phyloP scores from a whole-genome alignment of 345 rosid species.

The Murraya koenigii region DNA sequence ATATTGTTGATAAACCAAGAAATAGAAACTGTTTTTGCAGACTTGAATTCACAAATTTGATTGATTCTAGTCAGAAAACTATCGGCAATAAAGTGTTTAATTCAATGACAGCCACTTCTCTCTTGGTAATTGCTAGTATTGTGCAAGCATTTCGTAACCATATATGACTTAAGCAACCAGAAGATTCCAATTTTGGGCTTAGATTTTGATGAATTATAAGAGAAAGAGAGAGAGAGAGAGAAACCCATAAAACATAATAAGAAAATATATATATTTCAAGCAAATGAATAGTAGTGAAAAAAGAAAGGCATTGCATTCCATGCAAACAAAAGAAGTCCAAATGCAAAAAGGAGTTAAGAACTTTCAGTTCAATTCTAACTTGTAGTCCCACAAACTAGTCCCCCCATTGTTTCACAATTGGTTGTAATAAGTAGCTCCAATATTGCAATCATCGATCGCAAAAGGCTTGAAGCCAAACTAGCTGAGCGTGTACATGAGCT shows the following conservation, averaged over 20 bases:
- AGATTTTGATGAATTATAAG: neutral
- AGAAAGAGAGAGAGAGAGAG: neutral
- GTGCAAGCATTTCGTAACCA: conserved; percentile 31
- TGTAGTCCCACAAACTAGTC: conserved; percentile 30
- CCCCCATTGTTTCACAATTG: conserved; percentile 6
- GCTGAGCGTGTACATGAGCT: conserved; percentile 70
- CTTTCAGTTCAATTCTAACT: conserved; percentile 75
- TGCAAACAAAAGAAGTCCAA: conserved; percentile 38
- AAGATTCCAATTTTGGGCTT: conserved; percentile 24
- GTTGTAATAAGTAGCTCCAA: conserved; percentile 16
- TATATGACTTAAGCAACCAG: conserved; percentile 16
- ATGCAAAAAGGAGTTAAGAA: conserved; percentile 46
- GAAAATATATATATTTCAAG: neutral
- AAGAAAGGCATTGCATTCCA: conserved; percentile 10
- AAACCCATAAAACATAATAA: neutral
- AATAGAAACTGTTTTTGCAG: neutral
- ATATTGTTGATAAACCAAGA: neutral
- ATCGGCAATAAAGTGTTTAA: conserved; percentile 13
- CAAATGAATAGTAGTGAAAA: neutral
- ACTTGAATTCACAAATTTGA: conserved; percentile 18
- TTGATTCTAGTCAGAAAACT: conserved; percentile 22
- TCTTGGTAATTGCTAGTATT: conserved; percentile 33
- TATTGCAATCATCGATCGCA: conserved; percentile 22
- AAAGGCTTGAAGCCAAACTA: conserved; percentile 61
- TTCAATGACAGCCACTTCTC: conserved; percentile 20